Conservation (phyloP, 441 rosid genomes). For the Gossypium gossypioides region DNA sequence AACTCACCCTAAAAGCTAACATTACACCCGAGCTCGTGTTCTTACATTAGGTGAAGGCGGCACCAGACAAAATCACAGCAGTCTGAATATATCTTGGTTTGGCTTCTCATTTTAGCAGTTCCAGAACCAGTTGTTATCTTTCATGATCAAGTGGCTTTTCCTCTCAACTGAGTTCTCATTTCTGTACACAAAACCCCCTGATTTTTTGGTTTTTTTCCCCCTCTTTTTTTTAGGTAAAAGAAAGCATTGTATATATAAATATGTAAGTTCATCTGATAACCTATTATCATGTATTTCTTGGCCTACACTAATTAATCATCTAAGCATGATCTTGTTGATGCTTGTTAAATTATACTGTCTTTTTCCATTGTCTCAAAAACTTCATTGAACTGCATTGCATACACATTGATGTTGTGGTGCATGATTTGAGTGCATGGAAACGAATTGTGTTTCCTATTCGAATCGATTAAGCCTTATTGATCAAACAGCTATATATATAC, state of each 20-base stretch:
- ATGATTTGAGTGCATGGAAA: not conserved
- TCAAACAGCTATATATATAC: not conserved
- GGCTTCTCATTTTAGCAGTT: conserved; percentile 25
- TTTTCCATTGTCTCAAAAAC: not conserved
- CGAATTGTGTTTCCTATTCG: not conserved
- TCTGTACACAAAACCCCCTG: conserved; percentile 12
- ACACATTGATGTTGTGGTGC: not conserved
- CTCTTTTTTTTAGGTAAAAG: conserved; percentile 12
- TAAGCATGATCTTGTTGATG: conserved; percentile 11
- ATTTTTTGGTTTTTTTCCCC: not conserved
- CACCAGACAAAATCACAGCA: conserved; percentile 30
- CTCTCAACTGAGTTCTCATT: conserved; percentile 14
- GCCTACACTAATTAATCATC: conserved; percentile 2
- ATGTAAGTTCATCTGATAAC: conserved; percentile 23
- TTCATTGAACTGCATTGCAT: not conserved
- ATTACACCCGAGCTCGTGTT: conserved; percentile 29
- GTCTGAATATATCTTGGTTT: conserved; percentile 23
- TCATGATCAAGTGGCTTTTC: conserved; percentile 14
- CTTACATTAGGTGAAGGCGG: conserved; percentile 33
- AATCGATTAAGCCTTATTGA: not conserved
- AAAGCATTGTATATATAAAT: conserved; percentile 30
- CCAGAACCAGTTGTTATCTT: conserved; percentile 22
- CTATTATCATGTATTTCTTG: conserved; percentile 12
- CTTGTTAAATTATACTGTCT: not conserved
- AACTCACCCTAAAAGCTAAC: conserved; percentile 49